phyloP scores from a whole-genome alignment of 2,329 filamentous ascomycete species.

The Emmonsiellopsis sp. region DNA sequence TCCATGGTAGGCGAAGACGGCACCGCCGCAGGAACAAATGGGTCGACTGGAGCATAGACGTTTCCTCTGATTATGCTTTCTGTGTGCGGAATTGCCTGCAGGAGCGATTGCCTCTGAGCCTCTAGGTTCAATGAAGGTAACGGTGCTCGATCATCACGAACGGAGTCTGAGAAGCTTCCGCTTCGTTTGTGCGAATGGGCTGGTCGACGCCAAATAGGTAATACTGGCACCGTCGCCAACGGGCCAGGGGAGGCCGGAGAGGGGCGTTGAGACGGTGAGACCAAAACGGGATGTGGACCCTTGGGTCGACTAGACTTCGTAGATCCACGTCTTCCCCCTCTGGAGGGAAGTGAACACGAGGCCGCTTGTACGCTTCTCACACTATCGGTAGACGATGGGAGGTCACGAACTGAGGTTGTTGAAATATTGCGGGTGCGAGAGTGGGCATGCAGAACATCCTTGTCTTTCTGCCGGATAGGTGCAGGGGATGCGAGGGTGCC shows the following conservation, averaged over 20 bases:
- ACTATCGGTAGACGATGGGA: conserved; percentile 30
- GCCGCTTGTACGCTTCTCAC: conserved; percentile 47
- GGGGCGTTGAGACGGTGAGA: conserved; percentile 19
- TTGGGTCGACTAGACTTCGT: conserved; percentile 22
- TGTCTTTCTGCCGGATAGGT: conserved; percentile 10
- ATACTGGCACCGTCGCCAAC: conserved; percentile 18
- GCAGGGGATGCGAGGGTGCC: conserved; percentile 11
- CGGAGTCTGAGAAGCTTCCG: conserved; percentile 76
- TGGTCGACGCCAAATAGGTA: conserved; percentile 36
- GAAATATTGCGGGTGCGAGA: conserved; percentile 28
- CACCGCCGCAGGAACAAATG: conserved; percentile 62
- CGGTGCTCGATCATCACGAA: conserved; percentile 57
- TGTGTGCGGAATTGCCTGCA: conserved; percentile 58
- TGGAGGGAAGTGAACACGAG: conserved; percentile 51
- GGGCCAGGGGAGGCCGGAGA: conserved; percentile 19
- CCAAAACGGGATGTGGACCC: conserved; percentile 33
- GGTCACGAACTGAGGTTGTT: conserved; percentile 23
- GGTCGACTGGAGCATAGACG: conserved; percentile 69
- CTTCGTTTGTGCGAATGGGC: conserved; percentile 61
- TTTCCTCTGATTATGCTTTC: conserved; percentile 84
- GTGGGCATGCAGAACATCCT: conserved; percentile 4
- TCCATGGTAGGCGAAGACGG: conserved; percentile 38
- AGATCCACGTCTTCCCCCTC: conserved; percentile 29
- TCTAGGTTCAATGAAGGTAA: conserved; percentile 39
- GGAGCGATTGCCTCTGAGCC: conserved; percentile 32